Base-by-base conservation (phyloP, 2,329 filamentous ascomycete genomes). In the Cercospora zeina region DNA sequence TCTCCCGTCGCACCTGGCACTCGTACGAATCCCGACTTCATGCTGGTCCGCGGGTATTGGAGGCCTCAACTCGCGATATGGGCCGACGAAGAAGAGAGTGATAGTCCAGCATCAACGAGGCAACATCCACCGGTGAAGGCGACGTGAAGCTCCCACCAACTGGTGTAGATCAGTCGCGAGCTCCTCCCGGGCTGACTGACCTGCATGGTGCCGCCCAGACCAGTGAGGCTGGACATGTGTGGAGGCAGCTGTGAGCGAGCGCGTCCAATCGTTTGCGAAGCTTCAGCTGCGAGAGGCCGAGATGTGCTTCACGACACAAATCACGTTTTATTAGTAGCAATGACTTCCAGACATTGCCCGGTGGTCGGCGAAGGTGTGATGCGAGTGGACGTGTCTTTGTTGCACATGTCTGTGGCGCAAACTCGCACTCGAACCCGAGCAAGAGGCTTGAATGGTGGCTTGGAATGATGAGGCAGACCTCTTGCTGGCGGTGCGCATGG, bases 1-100 rank as follows among this genome's bases (percentile, higher is more conserved):
- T 67, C 67, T 45, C 62, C 63, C 34, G 59, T 65, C 13, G 37
- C 31, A 19, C 33, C 34, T 14, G 62, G 30, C 11, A 63, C 39
- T n/a, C 59, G 55, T 27, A 61, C 53, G 59, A 67, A 66, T 24
- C 65, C 58, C 49, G 66, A 62, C 36, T 62, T 62, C 66, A 67
- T 68, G 42, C 39, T 56, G 42, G 31, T 51, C 11, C n/a, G n/a
- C n/a, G n/a, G n/a, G n/a, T n/a, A n/a, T n/a, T 27, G 24, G 24
- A 27, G 6, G 24, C 24, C 3, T 6, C 24, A 6, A 27, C 24
- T 27, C 24, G 3, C 24, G 24, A 27, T 27, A 3, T 27, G 3
- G 6, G 6, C 24, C 14, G 49, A 34, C 6, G n/a, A 13, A n/a
- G 21, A 31, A 24, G 36, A n/a, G 36, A 30, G 37, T 27, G 24